Base-by-base conservation (phyloP, 1,284 basidiomycete species). In the Cutaneotrichosporon curvatum region DNA sequence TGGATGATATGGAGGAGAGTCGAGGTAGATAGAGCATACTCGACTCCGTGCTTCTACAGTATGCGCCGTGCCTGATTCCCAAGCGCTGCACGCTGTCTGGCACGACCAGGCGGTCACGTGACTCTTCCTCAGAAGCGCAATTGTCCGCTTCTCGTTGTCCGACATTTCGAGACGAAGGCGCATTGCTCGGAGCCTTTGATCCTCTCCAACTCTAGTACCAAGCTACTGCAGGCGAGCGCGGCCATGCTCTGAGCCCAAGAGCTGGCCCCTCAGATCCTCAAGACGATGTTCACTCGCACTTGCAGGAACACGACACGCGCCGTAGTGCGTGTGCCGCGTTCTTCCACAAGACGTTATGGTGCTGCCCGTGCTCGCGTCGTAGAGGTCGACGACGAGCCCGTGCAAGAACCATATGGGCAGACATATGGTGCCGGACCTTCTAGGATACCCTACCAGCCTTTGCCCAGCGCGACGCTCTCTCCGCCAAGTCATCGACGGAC, bases 381-480 rank as follows among this genome's bases (percentile, higher is more conserved):
- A 18, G 32, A 33, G 9, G 19, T 23, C 15, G 18, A 12, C 15
- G 30, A 25, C 16, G 50, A 28, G 11, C 28, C 23, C 19, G 28
- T 21, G 5, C 22, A 30, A 8, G 56, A 51, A 15, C 62, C 57
- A 2, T 67, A 57, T 31, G 65, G 65, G 0, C 48, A 52, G 12
- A 59, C 50, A 12, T 67, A 64, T 35, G 65, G 65, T 5, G 59
- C 65, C 19, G 63, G 65, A 4, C 65, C 65, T 2, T 67, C 65
- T 2, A 38, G 62, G 11, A 20, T 62, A 7, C 63, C 65, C 4
- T 67, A 67, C 39, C 37, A 51, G 38, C 50, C 56, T 14, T 47
- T 20, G 28, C 28, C 11, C 16, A 23, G 19, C 19, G 15, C 32
- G 28, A 20, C 11, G 28, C 19, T 22, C 14, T 18, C 18, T 5